Evolutionary conservation across 768 basidiomycete species (phyloP), one percentile per base, ranked within the genome.

Genomic region (Suillus occidentalis): DNA sequence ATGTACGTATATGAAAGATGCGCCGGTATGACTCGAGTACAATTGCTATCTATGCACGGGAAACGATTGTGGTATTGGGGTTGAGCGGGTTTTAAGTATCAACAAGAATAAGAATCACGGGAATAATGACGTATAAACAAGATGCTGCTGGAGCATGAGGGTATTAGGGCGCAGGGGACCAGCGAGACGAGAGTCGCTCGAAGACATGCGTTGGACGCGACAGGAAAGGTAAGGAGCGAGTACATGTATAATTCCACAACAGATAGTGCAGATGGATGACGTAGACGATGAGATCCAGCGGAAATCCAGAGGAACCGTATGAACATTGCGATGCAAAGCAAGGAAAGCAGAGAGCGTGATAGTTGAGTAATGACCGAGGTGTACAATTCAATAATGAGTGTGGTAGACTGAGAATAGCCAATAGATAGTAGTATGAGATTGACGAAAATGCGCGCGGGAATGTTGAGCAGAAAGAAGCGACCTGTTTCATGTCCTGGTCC

Each of bases 191-290:
- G 18, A 43, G 28, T 12, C 12, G 18, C 34, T 49, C 40, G 55
- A 47, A 20, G 40, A 25, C 31, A 20, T 28, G 28, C 25, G 6
- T 37, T 13, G 59, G 50, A 49, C n/a, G 25, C 20, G 31, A 42
- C n/a, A 52, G 55, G 60, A 45, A 53, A 57, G 16, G 40, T 13
- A 65, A 64, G 36, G 49, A 63, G 14, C 65, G 64, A 73, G 73
- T 74, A 64, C 75, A 74, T 75, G 74, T 67, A 64, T 76, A 74
- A 70, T 74, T 72, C 75, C 75, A 74, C 73, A 74, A 74, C 73
- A 61, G 13, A 20, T 34, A 13, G 36, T 58, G 62, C 36, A 62
- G 63, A 64, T 55, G 31, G 50, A 67, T 60, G 68, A 70, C 70
- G 66, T 70, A 43, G 52, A 58, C 22, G 18, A 34, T 63, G 52